Evolutionary conservation across 176 grass and related monocot species (phyloP).

Genomic region (Musa itinerans): DNA sequence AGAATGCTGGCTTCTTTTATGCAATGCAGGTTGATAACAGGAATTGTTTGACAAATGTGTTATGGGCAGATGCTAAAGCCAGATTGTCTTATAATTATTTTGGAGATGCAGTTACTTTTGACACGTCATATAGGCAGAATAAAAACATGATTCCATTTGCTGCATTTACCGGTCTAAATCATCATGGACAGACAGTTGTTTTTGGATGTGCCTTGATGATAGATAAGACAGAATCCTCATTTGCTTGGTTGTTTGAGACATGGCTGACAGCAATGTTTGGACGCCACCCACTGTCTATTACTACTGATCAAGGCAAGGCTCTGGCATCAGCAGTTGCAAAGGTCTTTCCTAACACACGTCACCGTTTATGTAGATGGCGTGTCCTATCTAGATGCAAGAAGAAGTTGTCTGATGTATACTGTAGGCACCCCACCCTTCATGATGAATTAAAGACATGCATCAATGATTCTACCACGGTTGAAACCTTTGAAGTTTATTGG

Average conservation of each 20-base stretch:
- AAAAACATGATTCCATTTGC: constrained; percentile 73
- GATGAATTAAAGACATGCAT: constrained; percentile 67
- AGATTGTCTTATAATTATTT: constrained; percentile 78
- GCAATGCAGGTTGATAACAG: constrained; percentile 58
- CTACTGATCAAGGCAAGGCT: constrained; percentile 74
- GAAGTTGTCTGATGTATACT: constrained; percentile 64
- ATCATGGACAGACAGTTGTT: constrained; percentile 64
- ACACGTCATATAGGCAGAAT: constrained; percentile 64
- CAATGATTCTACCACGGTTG: constrained; percentile 43
- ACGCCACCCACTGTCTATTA: constrained; percentile 52
- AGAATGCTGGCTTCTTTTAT: constrained; percentile 69
- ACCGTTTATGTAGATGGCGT: constrained; percentile 89
- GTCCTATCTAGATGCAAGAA: constrained; percentile 89
- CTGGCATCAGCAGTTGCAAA: constrained; percentile 50
- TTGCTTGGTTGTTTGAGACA: constrained; percentile 72
- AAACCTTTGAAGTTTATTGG: constrained; percentile 71
- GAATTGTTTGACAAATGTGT: constrained; percentile 68
- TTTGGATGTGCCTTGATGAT: constrained; percentile 87
- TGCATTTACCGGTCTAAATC: constrained; percentile 71
- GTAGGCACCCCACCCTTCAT: constrained; percentile 51
- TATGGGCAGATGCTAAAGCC: constrained; percentile 89
- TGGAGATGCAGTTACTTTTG: constrained; percentile 78
- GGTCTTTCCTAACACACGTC: constrained; percentile 67
- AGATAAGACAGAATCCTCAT: constrained; percentile 61
- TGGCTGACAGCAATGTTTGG: constrained; percentile 76